phyloP scores from a whole-genome alignment of 371 early-diverging fungal species.

The Gilbertella persicaria region DNA sequence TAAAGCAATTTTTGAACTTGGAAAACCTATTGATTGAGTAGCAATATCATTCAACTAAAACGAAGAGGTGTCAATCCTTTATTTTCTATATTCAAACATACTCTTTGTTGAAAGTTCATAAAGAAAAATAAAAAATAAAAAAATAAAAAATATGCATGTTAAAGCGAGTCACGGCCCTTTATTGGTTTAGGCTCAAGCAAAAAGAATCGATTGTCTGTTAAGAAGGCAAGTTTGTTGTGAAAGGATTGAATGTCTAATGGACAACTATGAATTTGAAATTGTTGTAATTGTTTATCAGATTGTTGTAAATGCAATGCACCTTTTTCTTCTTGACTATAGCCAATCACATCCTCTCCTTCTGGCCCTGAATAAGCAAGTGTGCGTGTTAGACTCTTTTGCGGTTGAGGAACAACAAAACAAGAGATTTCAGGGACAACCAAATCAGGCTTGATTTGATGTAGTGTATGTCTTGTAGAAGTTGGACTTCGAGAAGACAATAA shows the following conservation, averaged over 20 bases:
- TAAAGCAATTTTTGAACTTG: conserved; percentile 4
- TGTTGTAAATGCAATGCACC: background rate
- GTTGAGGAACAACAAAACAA: background rate
- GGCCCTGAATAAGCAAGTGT: background rate
- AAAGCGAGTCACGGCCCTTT: too few relatives aligned
- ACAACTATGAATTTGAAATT: background rate
- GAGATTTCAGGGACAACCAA: background rate
- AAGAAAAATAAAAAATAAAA: too few relatives aligned
- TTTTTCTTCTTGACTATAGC: background rate
- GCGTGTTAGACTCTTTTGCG: background rate
- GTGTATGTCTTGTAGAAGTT: background rate
- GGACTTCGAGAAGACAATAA: background rate
- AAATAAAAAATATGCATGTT: too few relatives aligned
- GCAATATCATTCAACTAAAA: conserved; percentile 15
- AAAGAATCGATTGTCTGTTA: conserved; percentile 2
- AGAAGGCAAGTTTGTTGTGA: background rate
- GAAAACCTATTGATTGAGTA: conserved; percentile 1
- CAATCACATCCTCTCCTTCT: background rate
- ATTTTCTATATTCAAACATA: too few relatives aligned
- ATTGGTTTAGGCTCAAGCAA: background rate
- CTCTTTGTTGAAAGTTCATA: too few relatives aligned
- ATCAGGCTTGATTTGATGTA: background rate
- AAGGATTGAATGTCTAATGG: background rate
- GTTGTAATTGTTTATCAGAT: background rate
- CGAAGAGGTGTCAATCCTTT: too few relatives aligned